These are phyloP conservation scores for Rhizopogon hawkerae DNA, from an alignment of 1,284 basidiomycete genomes.

Conservation along the genomic window DNA sequence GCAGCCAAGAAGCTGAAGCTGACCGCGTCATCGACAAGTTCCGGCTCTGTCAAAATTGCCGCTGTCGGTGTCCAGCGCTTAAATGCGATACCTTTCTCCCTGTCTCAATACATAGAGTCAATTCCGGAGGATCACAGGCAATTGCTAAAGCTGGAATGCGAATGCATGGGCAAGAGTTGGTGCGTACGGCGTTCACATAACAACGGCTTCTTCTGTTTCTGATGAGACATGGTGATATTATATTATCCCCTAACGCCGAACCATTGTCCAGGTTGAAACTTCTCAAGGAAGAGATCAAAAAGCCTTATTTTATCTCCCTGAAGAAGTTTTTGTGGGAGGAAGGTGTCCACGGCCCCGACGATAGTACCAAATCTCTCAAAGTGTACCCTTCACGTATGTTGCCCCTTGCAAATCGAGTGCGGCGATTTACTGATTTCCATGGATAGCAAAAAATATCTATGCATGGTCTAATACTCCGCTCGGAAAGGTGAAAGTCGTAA, in stretches of 20 bases:
- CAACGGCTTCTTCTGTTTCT: background rate
- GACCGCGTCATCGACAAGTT: constrained; percentile 14
- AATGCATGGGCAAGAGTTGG: constrained; percentile 70
- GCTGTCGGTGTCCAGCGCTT: constrained; percentile 33
- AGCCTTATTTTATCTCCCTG: constrained; percentile 65
- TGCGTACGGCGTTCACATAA: constrained; percentile 24
- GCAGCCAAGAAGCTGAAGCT: constrained; percentile 38
- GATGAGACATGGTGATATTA: background rate
- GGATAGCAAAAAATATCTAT: constrained; percentile 64
- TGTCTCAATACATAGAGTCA: constrained; percentile 44
- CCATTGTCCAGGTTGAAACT: constrained; percentile 51
- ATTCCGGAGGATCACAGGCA: constrained; percentile 50
- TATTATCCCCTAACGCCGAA: constrained; percentile 7
- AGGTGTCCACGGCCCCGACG: constrained; percentile 50
- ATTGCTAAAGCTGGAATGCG: constrained; percentile 59
- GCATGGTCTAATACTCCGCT: constrained; percentile 76
- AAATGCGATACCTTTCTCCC: constrained; percentile 64
- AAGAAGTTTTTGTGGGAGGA: constrained; percentile 64
- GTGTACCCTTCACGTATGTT: constrained; percentile 60
- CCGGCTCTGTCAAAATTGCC: constrained; percentile 11
- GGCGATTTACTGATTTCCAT: constrained; percentile 3
- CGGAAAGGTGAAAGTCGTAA: constrained; percentile 70
- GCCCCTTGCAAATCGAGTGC: constrained; percentile 2
- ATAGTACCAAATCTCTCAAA: constrained; percentile 36
- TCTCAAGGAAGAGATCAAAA: constrained; percentile 63